Conservation (phyloP, 257 asterid genomes). For the Eustoma russellianum region DNA sequence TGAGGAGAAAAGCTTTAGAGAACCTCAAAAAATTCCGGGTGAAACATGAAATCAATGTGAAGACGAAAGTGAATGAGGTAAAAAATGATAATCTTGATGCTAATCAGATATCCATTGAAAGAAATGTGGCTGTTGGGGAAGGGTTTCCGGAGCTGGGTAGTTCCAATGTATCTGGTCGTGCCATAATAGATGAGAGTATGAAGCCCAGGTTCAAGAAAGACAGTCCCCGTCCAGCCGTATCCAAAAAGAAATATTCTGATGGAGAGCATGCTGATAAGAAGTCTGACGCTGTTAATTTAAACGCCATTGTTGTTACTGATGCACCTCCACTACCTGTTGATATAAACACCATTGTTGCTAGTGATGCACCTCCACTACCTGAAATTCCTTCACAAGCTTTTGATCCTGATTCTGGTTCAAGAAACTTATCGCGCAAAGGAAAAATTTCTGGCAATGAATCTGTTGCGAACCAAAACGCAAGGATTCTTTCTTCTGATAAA, state of each 20-base stretch:
- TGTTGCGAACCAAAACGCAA: not conserved
- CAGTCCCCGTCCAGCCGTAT: constrained; percentile 3
- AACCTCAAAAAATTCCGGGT: constrained; percentile 56
- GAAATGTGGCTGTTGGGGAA: constrained; percentile 11
- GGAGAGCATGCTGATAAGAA: constrained; percentile 17
- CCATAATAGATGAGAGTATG: constrained; percentile 15
- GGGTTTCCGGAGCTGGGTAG: constrained; percentile 18
- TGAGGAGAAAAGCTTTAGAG: constrained; percentile 86
- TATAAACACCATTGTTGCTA: too few species aligned
- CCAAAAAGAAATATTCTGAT: constrained; percentile 13
- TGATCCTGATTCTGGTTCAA: constrained; percentile 14
- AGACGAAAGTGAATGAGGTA: constrained; percentile 12
- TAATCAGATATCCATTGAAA: constrained; percentile 11
- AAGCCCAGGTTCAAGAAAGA: not conserved
- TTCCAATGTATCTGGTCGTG: constrained; percentile 7
- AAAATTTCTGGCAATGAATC: constrained; percentile 1
- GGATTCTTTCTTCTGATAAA: constrained; percentile 1
- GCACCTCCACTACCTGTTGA: constrained; percentile 11
- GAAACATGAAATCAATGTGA: constrained; percentile 19
- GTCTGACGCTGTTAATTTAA: constrained; percentile 13
- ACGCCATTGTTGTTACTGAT: constrained; percentile 19
- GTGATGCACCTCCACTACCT: too few species aligned
- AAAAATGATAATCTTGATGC: constrained; percentile 17
- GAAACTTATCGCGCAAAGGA: constrained; percentile 9
- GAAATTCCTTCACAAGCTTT: not conserved